Percentiles rank a stretch among this genome's conserved stretches.
Conservation (phyloP, 108 stramenopile species). For the Cyclotella baltica region DNA sequence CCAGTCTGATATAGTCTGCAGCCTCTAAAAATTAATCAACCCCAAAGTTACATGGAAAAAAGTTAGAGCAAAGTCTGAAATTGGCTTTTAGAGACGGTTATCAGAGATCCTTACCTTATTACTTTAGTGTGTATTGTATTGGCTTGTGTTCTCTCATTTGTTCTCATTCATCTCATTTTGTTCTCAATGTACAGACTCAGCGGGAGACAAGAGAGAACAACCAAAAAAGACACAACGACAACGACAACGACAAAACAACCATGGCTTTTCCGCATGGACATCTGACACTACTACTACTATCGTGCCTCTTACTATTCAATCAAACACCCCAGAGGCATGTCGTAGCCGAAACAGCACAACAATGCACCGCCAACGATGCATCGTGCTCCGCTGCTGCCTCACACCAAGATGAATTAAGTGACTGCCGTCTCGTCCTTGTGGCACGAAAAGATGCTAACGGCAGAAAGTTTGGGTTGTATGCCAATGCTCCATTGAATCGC, state of each 20-base stretch:
- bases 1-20: no score
- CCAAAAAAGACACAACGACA: no score
- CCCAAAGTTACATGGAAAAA: no score
- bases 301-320: not conserved
- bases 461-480: slow-evolving; percentile 11
- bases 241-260: not conserved
- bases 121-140: no score
- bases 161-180: no score
- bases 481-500: not conserved
- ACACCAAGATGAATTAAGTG: not conserved
- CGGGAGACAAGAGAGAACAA: no score
- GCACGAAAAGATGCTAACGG: not conserved
- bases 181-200: no score
- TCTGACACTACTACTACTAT: not conserved
- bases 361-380: not conserved
- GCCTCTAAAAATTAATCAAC: no score
- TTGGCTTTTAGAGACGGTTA: no score
- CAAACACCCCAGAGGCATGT: not conserved
- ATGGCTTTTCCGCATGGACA: not conserved
- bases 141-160: no score
- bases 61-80: no score
- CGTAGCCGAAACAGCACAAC: not conserved
- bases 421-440: not conserved
- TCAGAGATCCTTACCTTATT: no score
- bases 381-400: not conserved